Conservation (phyloP, 2,329 filamentous ascomycete species). For the Sporothrix dimorphospora region DNA sequence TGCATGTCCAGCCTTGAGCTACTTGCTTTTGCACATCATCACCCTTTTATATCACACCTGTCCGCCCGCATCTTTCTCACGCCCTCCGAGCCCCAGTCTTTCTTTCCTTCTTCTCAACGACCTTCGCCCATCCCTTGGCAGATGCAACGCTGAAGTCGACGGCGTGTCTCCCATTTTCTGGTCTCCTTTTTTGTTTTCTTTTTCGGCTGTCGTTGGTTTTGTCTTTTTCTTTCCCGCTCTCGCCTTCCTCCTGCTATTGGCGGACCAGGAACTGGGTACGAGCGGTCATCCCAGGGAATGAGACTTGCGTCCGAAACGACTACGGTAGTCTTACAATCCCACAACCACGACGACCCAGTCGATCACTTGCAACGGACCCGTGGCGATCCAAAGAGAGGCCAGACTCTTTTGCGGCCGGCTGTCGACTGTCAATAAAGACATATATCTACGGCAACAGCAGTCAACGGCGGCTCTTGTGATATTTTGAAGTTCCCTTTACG, state of each 20-base stretch:
- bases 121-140: not conserved
- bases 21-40: not conserved
- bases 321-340: not conserved
- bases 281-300: no score
- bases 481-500: no score
- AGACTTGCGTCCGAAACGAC: not conserved
- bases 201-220: not conserved
- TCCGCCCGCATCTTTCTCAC: not conserved
- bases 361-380: slow-evolving; percentile 5
- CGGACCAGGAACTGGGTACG: not conserved
- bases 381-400: not conserved
- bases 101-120: not conserved
- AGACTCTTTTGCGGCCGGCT: not conserved
- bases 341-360: not conserved
- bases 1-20: not conserved
- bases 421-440: not conserved
- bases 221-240: not conserved
- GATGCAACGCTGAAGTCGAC: not conserved
- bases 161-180: not conserved
- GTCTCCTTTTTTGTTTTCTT: slow-evolving; percentile 6
- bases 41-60: not conserved
- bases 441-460: not conserved
- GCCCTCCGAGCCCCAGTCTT: not conserved
- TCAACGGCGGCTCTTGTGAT: not conserved
- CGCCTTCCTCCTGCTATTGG: not conserved